Conservation (phyloP, 1,284 basidiomycete species). For the Ceratobasidium sp. region DNA sequence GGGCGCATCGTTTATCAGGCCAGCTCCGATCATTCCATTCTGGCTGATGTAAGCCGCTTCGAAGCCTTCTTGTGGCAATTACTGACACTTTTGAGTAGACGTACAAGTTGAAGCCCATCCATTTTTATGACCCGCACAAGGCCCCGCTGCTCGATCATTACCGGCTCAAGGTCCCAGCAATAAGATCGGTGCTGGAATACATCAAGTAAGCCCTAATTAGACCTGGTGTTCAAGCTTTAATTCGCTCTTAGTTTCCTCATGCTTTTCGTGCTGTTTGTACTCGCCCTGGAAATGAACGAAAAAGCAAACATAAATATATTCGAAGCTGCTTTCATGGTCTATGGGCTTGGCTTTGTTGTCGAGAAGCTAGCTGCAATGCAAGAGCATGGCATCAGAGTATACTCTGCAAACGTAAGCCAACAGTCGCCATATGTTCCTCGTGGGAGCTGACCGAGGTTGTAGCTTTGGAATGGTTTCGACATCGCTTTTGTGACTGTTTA, state of each 20-base stretch:
- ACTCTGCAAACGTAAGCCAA: conserved; percentile 46
- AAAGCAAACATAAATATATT: conserved; percentile 67
- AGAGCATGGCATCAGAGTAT: conserved; percentile 82
- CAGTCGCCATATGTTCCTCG: background rate
- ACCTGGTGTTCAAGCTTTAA: background rate
- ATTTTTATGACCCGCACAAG: conserved; percentile 93
- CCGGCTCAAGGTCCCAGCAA: conserved; percentile 90
- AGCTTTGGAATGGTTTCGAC: conserved; percentile 86
- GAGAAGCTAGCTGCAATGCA: conserved; percentile 95
- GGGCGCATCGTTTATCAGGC: conserved; percentile 92
- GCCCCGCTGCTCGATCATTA: conserved; percentile 94
- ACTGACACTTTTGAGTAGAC: conserved; percentile 64
- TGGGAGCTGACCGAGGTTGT: background rate
- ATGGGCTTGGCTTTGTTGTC: conserved; percentile 86
- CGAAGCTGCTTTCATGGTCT: conserved; percentile 83
- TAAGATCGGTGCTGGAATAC: conserved; percentile 90
- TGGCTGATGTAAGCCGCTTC: conserved; percentile 74
- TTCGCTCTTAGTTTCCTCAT: conserved; percentile 73
- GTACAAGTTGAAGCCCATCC: conserved; percentile 91
- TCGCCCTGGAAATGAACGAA: conserved; percentile 81
- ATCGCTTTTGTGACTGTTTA: conserved; percentile 85
- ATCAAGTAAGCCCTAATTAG: conserved; percentile 64
- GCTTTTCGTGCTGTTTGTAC: conserved; percentile 83
- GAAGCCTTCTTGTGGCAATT: conserved; percentile 19
- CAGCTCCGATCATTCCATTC: conserved; percentile 83